Evolutionary conservation across 1,284 basidiomycete genomes (phyloP), one percentile per base, ranked within the genome.

Genomic region (Takashimella tepidaria): DNA sequence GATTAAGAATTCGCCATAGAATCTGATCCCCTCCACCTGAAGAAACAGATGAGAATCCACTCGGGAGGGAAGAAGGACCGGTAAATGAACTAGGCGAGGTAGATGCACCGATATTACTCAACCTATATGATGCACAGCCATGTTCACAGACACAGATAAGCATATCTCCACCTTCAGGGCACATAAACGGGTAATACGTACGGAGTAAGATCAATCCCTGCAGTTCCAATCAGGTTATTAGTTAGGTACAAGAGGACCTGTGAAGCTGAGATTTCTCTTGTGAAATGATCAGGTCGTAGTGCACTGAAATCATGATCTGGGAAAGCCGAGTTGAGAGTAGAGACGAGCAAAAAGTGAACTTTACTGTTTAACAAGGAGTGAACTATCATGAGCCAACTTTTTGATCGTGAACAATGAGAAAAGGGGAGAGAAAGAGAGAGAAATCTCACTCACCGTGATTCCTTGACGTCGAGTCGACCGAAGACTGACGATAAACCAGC

Each of bases 251-350:
- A 54, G 16, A 73, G 59, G n/a, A 72, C 70, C 46, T 64, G 65
- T 3, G 83, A 20, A 82, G 86, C 73, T 11, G 86, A 86, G 50
- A 79, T 85, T 74, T 88, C 83, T 69, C 92, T 87, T 49, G 83
- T 86, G 74, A 98, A 98, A 65, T 96, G 89, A 26, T 87, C 86
- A 0, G 92, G 89, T 31, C 88, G 84, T 51, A 97, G 89, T 67
- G 90, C 86, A 21, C 89, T 90, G 77, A 98, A 98, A 71, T 98
- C 93, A 77, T 98, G 85, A 80, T 98, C 95, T 0, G 93, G 93
- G 72, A 96, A 98, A 3, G 95, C 93, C 64, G 91, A 84, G 77
- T 98, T 98, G 67, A 98, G 86, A 3, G 92, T 93, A 13, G 92
- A 88, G 65, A 98, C 97, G 69, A 98, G 87, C 51, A 96, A 83